Evolutionary conservation across 1,284 basidiomycete species (phyloP), one percentile per base, ranked within the genome.

Genomic region (Cryptococcus sp.): DNA sequence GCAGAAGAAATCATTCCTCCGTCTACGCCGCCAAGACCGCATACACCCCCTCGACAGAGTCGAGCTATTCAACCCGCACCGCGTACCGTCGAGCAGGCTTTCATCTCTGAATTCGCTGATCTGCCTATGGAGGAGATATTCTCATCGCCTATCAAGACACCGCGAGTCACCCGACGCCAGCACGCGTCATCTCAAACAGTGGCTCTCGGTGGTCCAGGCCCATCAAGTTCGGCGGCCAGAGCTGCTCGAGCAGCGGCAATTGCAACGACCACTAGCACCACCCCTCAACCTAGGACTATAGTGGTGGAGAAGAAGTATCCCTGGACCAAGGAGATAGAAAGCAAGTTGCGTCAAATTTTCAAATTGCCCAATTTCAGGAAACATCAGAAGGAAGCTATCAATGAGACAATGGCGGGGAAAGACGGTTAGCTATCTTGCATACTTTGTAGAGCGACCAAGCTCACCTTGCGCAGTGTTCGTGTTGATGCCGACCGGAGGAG

Each of bases 401-500:
- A 87, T 51, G 88, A 62, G 52, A 88, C 90, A 0, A 81, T 99
- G 74, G 81, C 82, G 0, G 93, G 89, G 3, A 84, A 83, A 50
- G 94, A 99, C 71, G 74, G 74, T 75, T 23, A 53, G 68, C 66
- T 25, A 23, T 17, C 22, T 13, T 13, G 23, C 31, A 13, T 16
- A 3, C 41, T 42, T 42, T 5, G 41, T 3, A 25, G 25, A 25
- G 6, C 25, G 6, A 25, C 3, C 25, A 25, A 25, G 25, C 25
- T 25, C 25, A 25, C 25, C 10, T 40, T 22, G 22, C 22, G 5
- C 56, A 77, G 91, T 93, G 15, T 93, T 98, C 67, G 91, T 97
- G 19, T 83, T 99, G 6, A 95, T 98, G 87, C 95, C 96, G 0
- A 99, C 95, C 0, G 95, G 95, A 27, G 95, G 94, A 6, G 95